These are phyloP conservation scores for Populus tremula DNA, from an alignment of 345 rosid species.

Conservation along the genomic window DNA sequence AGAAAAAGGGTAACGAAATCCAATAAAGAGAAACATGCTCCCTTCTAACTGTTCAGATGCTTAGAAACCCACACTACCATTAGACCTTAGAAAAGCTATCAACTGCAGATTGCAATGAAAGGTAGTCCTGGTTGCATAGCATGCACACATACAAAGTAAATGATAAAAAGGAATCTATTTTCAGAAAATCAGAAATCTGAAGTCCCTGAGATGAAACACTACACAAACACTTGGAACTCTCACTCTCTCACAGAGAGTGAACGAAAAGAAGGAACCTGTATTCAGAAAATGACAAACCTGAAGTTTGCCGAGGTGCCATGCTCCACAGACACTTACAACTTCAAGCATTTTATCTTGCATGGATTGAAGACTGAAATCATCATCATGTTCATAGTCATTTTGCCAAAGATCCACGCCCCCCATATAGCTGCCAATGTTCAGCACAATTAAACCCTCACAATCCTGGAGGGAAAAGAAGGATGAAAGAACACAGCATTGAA, in stretches of 20 bases:
- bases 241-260: not conserved
- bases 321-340: slow-evolving; percentile 86
- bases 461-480: slow-evolving; percentile 44
- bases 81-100: not conserved
- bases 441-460: slow-evolving; percentile 85
- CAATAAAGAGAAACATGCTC: not conserved
- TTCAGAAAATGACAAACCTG: slow-evolving; percentile 45
- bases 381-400: slow-evolving; percentile 77
- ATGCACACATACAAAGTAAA: not conserved
- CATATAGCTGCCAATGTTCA: slow-evolving; percentile 95
- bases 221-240: not conserved
- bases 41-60: not conserved
- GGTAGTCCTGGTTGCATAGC: not conserved
- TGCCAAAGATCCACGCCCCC: slow-evolving; percentile 96
- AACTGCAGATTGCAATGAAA: not conserved
- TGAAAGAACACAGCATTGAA: not conserved
- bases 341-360: slow-evolving; percentile 87
- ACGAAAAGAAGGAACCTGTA: not conserved
- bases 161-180: not conserved
- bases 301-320: slow-evolving; percentile 95
- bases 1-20: not conserved
- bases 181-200: not conserved
- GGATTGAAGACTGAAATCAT: slow-evolving; percentile 75
- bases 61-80: not conserved
- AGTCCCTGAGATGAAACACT: not conserved